These are phyloP conservation scores for Penicillium coprophilum DNA, from an alignment of 495 filamentous ascomycete genomes.

Conservation along the genomic window DNA sequence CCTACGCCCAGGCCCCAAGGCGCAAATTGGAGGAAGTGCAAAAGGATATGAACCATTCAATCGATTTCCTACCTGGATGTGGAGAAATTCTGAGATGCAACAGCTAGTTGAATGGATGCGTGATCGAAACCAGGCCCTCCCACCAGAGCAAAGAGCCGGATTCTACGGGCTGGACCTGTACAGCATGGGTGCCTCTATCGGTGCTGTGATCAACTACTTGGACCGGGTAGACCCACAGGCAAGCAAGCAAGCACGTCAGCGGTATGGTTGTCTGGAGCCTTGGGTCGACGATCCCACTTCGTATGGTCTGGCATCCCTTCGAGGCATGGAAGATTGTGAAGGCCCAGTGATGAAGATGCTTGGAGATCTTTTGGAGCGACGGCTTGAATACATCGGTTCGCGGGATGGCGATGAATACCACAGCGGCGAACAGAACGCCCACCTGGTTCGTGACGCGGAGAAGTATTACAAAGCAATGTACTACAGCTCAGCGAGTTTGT, in stretches of 20 bases:
- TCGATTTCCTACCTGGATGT: conserved; percentile 63
- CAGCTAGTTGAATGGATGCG: conserved; percentile 59
- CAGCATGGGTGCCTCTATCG: conserved; percentile 52
- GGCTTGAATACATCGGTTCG: conserved; percentile 42
- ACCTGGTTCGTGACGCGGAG: conserved; percentile 56
- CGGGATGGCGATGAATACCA: conserved; percentile 54
- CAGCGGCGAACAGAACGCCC: conserved; percentile 55
- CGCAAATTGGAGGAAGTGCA: conserved; percentile 29
- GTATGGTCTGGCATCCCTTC: conserved; percentile 51
- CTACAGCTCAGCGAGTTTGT: conserved; percentile 53
- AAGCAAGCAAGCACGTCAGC: conserved; percentile 42
- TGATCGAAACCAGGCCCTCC: conserved; percentile 38
- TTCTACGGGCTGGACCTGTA: conserved; percentile 60
- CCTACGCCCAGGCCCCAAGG: conserved; percentile 40
- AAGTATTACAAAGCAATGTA: conserved; percentile 61
- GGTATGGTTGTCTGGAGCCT: conserved; percentile 50
- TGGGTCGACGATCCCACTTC: conserved; percentile 55
- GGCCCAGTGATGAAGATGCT: conserved; percentile 48
- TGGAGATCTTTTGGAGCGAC: conserved; percentile 41
- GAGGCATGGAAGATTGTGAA: conserved; percentile 51
- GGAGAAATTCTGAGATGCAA: conserved; percentile 57
- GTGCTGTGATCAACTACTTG: conserved; percentile 53
- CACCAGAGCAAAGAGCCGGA: conserved; percentile 39
- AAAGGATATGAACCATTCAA: conserved; percentile 46
- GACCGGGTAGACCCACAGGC: conserved; percentile 49